A percentile compares a stretch with the other conserved stretches of the same genome.
Conservation (phyloP, 2,329 filamentous ascomycete genomes). For the Aspergillus brunneoviolaceus region DNA sequence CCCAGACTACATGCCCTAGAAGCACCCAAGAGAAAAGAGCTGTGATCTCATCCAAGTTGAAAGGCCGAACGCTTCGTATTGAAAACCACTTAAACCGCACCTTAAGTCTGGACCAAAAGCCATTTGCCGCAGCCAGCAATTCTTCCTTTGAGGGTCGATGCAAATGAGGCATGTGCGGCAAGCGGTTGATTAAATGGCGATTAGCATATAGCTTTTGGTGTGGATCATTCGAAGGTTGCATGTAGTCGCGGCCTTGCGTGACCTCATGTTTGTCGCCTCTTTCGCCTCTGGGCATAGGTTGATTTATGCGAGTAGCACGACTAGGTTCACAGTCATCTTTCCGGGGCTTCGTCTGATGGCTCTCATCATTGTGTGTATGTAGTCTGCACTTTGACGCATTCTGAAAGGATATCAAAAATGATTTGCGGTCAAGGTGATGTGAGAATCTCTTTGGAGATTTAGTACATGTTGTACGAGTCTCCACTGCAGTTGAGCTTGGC, state of each 20-base stretch:
- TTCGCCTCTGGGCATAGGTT: constrained; percentile 4
- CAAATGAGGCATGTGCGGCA: constrained; percentile 70
- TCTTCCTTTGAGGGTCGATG: constrained; percentile 92
- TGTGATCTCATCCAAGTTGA: constrained; percentile 94
- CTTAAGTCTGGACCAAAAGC: constrained; percentile 85
- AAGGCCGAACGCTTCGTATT: constrained; percentile 87
- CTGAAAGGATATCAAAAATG: constrained; percentile 16
- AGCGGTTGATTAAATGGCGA: constrained; percentile 55
- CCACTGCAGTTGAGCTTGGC: constrained; percentile 34
- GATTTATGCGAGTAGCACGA: constrained; percentile 15
- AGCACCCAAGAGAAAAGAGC: constrained; percentile 95
- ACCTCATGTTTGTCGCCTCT: constrained; percentile 12
- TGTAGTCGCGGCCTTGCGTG: neutral
- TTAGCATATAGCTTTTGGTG: constrained; percentile 22
- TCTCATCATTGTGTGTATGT: constrained; percentile 29
- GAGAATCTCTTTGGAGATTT: constrained; percentile 32
- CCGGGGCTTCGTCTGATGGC: constrained; percentile 14
- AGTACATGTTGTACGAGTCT: constrained; percentile 34
- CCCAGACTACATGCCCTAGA: constrained; percentile 89
- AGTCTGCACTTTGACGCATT: constrained; percentile 33
- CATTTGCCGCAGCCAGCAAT: constrained; percentile 82
- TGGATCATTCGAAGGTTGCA: constrained; percentile 18
- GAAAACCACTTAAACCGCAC: constrained; percentile 98
- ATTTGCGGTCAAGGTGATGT: constrained; percentile 20
- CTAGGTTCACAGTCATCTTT: constrained; percentile 17